Conservation (phyloP, 2,329 filamentous ascomycete genomes). For the Cryphonectria nitschkei region DNA sequence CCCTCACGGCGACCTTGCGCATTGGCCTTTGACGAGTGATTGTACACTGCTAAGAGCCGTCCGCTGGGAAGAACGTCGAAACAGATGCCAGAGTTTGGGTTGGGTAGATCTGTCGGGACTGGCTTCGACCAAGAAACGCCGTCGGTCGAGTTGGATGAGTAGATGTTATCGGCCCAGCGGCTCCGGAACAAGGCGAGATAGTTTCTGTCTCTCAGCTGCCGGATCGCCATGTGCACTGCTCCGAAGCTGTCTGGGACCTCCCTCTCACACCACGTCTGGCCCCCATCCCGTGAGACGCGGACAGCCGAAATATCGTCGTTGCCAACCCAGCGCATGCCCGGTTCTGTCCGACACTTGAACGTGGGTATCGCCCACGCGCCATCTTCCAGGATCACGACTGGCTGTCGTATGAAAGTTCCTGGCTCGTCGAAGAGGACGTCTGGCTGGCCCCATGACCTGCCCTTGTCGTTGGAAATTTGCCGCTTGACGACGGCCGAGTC, state of each 20-base stretch:
- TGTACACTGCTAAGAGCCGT: conserved; percentile 44
- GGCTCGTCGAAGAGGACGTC: conserved; percentile 39
- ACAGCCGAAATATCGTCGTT: conserved; percentile 48
- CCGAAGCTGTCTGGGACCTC: conserved; percentile 43
- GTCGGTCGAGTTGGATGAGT: conserved; percentile 44
- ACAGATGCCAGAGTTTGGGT: conserved; percentile 49
- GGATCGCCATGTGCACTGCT: conserved; percentile 49
- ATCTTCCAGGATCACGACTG: conserved; percentile 41
- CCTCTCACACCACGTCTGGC: conserved; percentile 45
- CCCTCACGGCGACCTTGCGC: conserved; percentile 43
- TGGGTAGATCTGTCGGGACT: conserved; percentile 42
- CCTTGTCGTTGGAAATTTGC: conserved; percentile 41
- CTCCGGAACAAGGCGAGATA: conserved; percentile 48
- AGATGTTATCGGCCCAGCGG: conserved; percentile 49
- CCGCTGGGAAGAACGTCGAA: conserved; percentile 43
- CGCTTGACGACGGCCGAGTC: conserved; percentile 45
- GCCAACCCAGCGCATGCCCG: conserved; percentile 48
- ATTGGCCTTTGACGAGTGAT: conserved; percentile 41
- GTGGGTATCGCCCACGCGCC: conserved; percentile 47
- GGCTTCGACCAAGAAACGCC: conserved; percentile 45
- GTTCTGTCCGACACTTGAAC: conserved; percentile 46
- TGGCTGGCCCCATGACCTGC: conserved; percentile 42
- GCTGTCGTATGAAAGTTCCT: conserved; percentile 48
- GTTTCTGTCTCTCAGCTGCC: conserved; percentile 33
- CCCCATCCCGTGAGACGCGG: conserved; percentile 42